Conservation (phyloP, 2,329 filamentous ascomycete genomes). For the Sphaerulina musiva region DNA sequence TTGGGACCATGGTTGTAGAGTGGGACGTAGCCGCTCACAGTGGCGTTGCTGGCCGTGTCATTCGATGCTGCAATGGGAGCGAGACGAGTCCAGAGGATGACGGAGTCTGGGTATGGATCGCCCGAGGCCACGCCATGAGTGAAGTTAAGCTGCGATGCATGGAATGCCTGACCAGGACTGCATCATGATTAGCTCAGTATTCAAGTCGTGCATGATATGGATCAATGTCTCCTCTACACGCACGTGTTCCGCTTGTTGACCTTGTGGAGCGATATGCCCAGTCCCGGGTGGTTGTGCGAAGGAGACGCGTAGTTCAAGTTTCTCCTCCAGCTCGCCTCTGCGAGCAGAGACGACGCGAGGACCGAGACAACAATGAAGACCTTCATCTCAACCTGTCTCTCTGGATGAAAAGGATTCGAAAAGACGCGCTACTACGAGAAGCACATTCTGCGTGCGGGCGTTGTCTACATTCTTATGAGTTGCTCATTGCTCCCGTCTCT, state of each 20-base stretch:
- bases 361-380: slow-evolving; percentile 10
- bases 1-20: slow-evolving; percentile 51
- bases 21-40: slow-evolving; percentile 52
- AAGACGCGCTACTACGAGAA: neutral
- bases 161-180: slow-evolving; percentile 40
- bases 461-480: neutral
- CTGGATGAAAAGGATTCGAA: neutral
- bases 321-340: slow-evolving; percentile 27
- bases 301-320: slow-evolving; percentile 65
- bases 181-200: neutral
- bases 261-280: slow-evolving; percentile 59
- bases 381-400: slow-evolving; percentile 14
- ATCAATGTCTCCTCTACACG: neutral
- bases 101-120: slow-evolving; percentile 41
- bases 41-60: slow-evolving; percentile 35
- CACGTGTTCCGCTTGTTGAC: slow-evolving; percentile 49
- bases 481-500: neutral
- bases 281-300: slow-evolving; percentile 55
- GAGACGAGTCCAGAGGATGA: slow-evolving; percentile 39
- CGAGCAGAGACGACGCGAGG: slow-evolving; percentile 14
- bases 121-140: slow-evolving; percentile 49
- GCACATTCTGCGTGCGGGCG: neutral
- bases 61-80: slow-evolving; percentile 38
- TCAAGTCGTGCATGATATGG: neutral
- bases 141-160: slow-evolving; percentile 51